Percentiles rank a stretch among this genome's conserved stretches.
Conservation (phyloP, 1,139 yeast genomes). For the Trichomonascaceae sp. region DNA sequence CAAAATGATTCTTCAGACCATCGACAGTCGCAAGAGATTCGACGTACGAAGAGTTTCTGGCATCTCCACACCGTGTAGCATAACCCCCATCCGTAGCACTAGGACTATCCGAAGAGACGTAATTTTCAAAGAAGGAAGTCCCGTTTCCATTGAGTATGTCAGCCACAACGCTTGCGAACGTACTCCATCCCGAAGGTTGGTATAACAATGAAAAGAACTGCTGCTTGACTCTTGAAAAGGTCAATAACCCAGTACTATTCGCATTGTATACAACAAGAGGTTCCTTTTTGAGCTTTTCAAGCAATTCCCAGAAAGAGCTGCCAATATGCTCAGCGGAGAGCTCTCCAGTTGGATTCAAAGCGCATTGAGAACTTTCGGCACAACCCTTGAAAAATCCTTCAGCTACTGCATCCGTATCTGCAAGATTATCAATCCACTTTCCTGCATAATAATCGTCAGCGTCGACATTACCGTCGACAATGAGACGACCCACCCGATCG, state of each 20-base stretch:
- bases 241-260: conserved; percentile 10
- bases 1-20: conserved; percentile 7
- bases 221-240: conserved; percentile 10
- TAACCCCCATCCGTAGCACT: conserved; percentile 11
- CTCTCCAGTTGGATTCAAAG: conserved; percentile 11
- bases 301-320: conserved; percentile 4
- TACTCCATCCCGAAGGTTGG: conserved; percentile 10
- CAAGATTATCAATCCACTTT: conserved; percentile 13
- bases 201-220: conserved; percentile 10
- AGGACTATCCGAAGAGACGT: background rate
- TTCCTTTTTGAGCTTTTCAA: conserved; percentile 7
- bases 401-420: conserved; percentile 13
- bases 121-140: conserved; percentile 4
- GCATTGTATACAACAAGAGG: conserved; percentile 11
- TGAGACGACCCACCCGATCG: conserved; percentile 15
- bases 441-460: conserved; percentile 17
- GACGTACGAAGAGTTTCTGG: conserved; percentile 8
- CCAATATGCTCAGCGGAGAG: conserved; percentile 8
- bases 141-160: conserved; percentile 11
- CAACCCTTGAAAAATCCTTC: conserved; percentile 11
- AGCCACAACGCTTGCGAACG: conserved; percentile 9
- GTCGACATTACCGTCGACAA: conserved; percentile 17
- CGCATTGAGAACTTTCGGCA: conserved; percentile 12
- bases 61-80: conserved; percentile 16
- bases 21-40: conserved; percentile 5